phyloP scores from a whole-genome alignment of 768 basidiomycete species.

The Lentinula lateritia region DNA sequence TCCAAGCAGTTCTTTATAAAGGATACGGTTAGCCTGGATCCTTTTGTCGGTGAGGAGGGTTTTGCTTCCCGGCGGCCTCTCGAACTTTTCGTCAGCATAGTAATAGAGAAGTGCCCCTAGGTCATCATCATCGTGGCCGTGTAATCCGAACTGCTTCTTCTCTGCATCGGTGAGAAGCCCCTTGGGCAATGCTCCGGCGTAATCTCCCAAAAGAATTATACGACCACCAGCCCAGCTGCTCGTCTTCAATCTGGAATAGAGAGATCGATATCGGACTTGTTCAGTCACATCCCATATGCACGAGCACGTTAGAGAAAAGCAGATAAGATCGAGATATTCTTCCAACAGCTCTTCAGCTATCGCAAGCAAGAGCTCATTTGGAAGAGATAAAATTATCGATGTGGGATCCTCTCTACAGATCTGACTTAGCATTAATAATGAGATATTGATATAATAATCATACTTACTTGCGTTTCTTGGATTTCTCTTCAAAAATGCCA shows the following conservation, averaged over 20 bases:
- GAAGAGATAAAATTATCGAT: background rate
- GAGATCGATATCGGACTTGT: background rate
- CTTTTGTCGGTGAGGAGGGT: background rate
- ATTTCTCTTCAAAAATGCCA: background rate
- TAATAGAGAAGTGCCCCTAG: background rate
- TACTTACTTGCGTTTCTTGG: no score
- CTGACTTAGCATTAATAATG: no score
- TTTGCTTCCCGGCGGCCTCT: background rate
- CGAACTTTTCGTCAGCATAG: background rate
- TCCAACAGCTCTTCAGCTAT: background rate
- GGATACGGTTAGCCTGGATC: background rate
- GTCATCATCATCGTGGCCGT: background rate
- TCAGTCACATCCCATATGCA: background rate
- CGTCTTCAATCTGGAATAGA: background rate
- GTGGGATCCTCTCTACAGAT: no score
- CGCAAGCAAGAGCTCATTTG: background rate
- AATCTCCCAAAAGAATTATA: background rate
- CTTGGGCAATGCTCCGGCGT: background rate
- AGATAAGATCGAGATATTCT: background rate
- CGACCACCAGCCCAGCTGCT: background rate
- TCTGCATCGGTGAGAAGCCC: background rate
- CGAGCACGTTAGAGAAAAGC: background rate
- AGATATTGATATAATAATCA: no score
- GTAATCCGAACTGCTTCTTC: background rate
- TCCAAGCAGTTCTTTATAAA: background rate